phyloP scores from a whole-genome alignment of 164 flowering plant species.

The Platanus orientalis region DNA sequence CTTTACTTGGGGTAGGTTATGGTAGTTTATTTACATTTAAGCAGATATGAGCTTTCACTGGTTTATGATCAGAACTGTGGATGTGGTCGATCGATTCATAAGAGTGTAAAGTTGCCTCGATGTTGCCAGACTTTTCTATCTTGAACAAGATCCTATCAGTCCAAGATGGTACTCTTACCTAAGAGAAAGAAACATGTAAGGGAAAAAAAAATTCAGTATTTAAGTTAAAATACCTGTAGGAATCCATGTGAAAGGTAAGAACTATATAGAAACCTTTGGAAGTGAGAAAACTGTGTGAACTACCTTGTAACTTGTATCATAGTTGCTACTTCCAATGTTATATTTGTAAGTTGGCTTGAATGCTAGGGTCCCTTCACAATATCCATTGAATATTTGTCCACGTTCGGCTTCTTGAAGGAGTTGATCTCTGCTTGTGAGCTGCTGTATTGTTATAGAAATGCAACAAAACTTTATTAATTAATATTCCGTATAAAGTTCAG shows the following conservation, averaged over 20 bases:
- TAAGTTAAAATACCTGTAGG: background rate
- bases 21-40: constrained; percentile 20
- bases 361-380: constrained; percentile 50
- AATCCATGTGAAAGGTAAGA: background rate
- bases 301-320: constrained; percentile 81
- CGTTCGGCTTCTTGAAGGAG: constrained; percentile 67
- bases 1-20: background rate
- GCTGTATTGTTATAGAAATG: constrained; percentile 20
- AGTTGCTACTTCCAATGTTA: constrained; percentile 57
- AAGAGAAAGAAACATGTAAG: background rate
- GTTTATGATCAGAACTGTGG: constrained; percentile 70
- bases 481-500: background rate
- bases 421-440: constrained; percentile 60
- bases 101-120: constrained; percentile 44
- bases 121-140: constrained; percentile 32
- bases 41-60: constrained; percentile 73
- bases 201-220: background rate
- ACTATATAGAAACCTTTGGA: background rate
- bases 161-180: constrained; percentile 74
- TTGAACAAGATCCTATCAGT: constrained; percentile 75
- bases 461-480: background rate
- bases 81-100: constrained; percentile 63
- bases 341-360: constrained; percentile 80
- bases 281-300: background rate
- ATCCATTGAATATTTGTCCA: constrained; percentile 66